Evolutionary conservation across 768 basidiomycete species (phyloP).

Genomic region (Rhodosporidiobolus odoratus): DNA sequence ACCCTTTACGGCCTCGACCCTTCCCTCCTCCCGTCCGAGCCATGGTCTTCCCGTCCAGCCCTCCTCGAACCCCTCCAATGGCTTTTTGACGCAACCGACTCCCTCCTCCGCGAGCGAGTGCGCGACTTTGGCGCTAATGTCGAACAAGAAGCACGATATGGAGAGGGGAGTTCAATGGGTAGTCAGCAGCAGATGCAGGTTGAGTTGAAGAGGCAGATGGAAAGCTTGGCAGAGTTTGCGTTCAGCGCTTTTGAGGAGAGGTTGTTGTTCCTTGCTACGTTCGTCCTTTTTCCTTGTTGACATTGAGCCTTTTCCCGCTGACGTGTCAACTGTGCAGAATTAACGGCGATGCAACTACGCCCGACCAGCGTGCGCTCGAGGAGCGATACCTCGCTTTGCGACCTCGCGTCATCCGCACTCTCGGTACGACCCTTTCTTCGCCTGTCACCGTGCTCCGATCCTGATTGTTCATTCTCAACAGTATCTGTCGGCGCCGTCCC

Average conservation of each 20-base stretch:
- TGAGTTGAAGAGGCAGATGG: slow-evolving; percentile 45
- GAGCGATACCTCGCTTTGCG: slow-evolving; percentile 66
- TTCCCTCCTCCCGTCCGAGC: slow-evolving; percentile 54
- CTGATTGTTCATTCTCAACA: slow-evolving; percentile 43
- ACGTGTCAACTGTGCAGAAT: background rate
- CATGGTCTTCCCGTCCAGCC: slow-evolving; percentile 73
- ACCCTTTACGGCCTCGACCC: slow-evolving; percentile 72
- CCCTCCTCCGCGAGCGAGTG: slow-evolving; percentile 44
- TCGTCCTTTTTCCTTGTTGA: background rate
- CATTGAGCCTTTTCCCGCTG: background rate
- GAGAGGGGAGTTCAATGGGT: background rate
- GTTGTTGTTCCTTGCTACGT: slow-evolving; percentile 26
- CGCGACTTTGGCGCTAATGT: slow-evolving; percentile 45
- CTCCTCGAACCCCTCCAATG: slow-evolving; percentile 64
- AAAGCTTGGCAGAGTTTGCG: slow-evolving; percentile 45
- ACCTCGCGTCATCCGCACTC: slow-evolving; percentile 69
- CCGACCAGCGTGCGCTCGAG: slow-evolving; percentile 59
- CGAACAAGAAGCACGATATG: slow-evolving; percentile 21
- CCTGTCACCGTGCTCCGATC: background rate
- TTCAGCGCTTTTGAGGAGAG: slow-evolving; percentile 40
- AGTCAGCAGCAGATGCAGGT: slow-evolving; percentile 42
- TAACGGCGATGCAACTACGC: slow-evolving; percentile 49
- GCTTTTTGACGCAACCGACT: slow-evolving; percentile 58
- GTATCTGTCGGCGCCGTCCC: slow-evolving; percentile 63
- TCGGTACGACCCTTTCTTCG: slow-evolving; percentile 56